A percentile compares a stretch with the other conserved stretches of the same genome.
Conservation (phyloP, 768 basidiomycete species). For the Panaeolus papilionaceus region DNA sequence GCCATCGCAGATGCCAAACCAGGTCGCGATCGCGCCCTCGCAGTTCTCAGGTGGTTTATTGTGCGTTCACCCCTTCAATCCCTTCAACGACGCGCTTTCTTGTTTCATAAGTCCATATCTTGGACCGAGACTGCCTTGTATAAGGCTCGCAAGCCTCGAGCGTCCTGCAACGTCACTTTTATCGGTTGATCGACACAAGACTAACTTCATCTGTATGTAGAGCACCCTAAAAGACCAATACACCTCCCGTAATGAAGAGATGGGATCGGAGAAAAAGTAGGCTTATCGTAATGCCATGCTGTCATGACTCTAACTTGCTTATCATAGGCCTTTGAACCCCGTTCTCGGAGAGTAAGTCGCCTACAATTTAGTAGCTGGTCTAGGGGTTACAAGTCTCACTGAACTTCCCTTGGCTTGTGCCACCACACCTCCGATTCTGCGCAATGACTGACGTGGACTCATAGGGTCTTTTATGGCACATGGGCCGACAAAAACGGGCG, state of each 20-base stretch:
- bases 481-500: conserved; percentile 82
- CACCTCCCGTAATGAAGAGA: conserved; percentile 91
- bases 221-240: conserved; percentile 96
- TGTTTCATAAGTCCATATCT: not conserved
- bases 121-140: not conserved
- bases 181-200: not conserved
- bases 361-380: not conserved
- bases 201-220: conserved; percentile 36
- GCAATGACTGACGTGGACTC: conserved; percentile 14
- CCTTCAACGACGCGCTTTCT: not conserved
- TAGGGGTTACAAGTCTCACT: not conserved
- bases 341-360: conserved; percentile 85
- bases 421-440: not conserved
- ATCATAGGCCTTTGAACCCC: conserved; percentile 87
- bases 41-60: conserved; percentile 96
- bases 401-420: not conserved
- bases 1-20: conserved; percentile 80
- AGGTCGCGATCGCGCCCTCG: conserved; percentile 74
- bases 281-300: conserved; percentile 30
- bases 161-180: conserved; percentile 2
- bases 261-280: conserved; percentile 98
- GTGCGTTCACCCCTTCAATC: conserved; percentile 45
- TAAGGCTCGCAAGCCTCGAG: not conserved
- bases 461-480: conserved; percentile 85
- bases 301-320: conserved; percentile 16